Evolutionary conservation across 2,329 filamentous ascomycete genomes (phyloP), one percentile per base, ranked within the genome.

Genomic region (Dactylellina sp.): DNA sequence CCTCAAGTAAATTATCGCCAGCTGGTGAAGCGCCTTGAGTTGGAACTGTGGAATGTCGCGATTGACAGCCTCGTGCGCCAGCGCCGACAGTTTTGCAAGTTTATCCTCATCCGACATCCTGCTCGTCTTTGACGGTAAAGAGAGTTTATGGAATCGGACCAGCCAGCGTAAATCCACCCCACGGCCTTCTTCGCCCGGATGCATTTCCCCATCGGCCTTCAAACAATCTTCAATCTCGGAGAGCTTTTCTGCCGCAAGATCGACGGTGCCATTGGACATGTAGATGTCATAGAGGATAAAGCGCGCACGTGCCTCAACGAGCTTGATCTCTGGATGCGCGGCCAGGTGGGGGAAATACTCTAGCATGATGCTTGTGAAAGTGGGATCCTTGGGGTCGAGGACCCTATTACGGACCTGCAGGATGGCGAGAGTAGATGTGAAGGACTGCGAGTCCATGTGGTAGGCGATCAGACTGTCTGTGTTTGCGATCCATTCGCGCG

Each of bases 281-380:
- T 72, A 60, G n/a, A 72, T 72, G 0, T 72, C 60, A 39, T 53
- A 65, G 22, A 72, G 42, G 40, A 72, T 72, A 18, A 72, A 14
- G 5, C 68, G 14, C 5, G 68, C 50, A 14, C 68, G 39, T 2
- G 68, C 68, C 28, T 72, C 68, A 4, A 72, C 59, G 39, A 72
- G 68, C 14, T 72, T 72, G 7, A 72, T 72, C 28, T 72, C 68
- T 14, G 68, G 68, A 11, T 72, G 50, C 6, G 68, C 68, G 53
- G 52, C 66, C 6, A 72, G 53, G 22, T 72, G 68, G 20, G 68
- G 68, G 60, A 72, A 65, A 39, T 72, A 72, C 16, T 72, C 68
- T 18, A 72, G 68, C 68, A 72, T 72, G 53, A 72, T 72, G 40
- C 65, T 72, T 44, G 68, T 72, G 40, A 72, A 72, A 5, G 68